These are phyloP conservation scores for Avena insularis DNA, from an alignment of 176 grass and related monocot genomes.

Conservation along the genomic window DNA sequence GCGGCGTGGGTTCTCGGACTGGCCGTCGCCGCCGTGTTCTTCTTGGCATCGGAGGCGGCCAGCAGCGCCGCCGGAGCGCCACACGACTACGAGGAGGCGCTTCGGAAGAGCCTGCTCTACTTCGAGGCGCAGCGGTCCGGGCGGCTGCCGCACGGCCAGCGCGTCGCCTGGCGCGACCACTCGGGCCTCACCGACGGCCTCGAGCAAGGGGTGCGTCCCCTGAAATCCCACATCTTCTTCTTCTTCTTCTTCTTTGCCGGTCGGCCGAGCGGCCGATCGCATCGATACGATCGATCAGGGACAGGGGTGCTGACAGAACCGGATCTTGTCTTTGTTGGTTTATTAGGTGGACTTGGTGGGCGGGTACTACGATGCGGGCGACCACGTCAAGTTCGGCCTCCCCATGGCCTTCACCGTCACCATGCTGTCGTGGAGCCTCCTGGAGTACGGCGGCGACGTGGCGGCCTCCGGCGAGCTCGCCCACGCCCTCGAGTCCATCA, in stretches of 20 bases:
- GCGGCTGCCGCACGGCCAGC: slow-evolving; percentile 79
- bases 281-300: not conserved
- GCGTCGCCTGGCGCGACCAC: slow-evolving; percentile 82
- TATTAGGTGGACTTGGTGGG: slow-evolving; percentile 82
- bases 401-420: slow-evolving; percentile 95
- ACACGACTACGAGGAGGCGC: slow-evolving; percentile 73
- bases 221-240: not conserved
- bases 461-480: slow-evolving; percentile 64
- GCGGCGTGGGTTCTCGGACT: not conserved
- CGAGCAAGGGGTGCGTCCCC: slow-evolving; percentile 74
- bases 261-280: not conserved
- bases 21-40: not conserved
- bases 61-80: not conserved
- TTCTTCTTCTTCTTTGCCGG: not conserved
- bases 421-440: slow-evolving; percentile 74
- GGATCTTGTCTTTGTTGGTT: slow-evolving; percentile 17
- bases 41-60: not conserved
- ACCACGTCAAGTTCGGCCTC: slow-evolving; percentile 92
- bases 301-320: not conserved
- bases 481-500: slow-evolving; percentile 69
- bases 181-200: slow-evolving; percentile 95
- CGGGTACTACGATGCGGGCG: slow-evolving; percentile 91
- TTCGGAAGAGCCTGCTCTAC: slow-evolving; percentile 92
- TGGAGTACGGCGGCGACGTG: slow-evolving; percentile 76
- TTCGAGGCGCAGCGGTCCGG: slow-evolving; percentile 96